Conservation (phyloP, 208 protist species). For the Acanthamoeba culbertsoni region DNA sequence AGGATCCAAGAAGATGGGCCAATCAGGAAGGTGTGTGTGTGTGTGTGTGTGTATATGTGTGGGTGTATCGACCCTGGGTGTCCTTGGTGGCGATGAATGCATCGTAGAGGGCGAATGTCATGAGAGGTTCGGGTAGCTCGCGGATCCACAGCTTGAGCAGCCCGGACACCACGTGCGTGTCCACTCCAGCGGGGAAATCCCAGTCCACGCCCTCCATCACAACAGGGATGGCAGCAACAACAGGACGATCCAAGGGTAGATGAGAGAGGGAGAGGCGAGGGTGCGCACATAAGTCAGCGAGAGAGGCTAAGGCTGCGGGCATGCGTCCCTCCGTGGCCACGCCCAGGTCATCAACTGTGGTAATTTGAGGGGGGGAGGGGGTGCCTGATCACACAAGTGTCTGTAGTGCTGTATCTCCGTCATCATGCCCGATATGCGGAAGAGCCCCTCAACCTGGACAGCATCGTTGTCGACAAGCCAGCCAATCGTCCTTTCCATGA, state of each 20-base stretch:
- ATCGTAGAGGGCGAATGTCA: not conserved
- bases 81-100: not conserved
- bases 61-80: not conserved
- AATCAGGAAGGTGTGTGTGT: not conserved
- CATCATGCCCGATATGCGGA: conserved; percentile 44
- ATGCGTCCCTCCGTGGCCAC: no score
- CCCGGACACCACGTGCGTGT: not conserved
- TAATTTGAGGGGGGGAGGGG: not conserved
- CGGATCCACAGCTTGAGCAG: conserved; percentile 45
- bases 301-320: no score
- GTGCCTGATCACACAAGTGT: not conserved
- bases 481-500: not conserved
- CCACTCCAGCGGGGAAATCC: not conserved
- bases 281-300: no score
- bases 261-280: no score
- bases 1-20: no score
- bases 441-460: not conserved
- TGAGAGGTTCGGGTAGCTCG: conserved; percentile 25
- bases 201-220: not conserved
- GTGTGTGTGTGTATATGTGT: not conserved
- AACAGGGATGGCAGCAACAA: no score
- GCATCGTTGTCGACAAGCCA: not conserved
- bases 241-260: no score
- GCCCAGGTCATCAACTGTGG: no score
- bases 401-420: conserved; percentile 44